These are phyloP conservation scores for Furculomyces boomerangus DNA, from an alignment of 371 early-diverging fungal genomes.

Conservation along the genomic window DNA sequence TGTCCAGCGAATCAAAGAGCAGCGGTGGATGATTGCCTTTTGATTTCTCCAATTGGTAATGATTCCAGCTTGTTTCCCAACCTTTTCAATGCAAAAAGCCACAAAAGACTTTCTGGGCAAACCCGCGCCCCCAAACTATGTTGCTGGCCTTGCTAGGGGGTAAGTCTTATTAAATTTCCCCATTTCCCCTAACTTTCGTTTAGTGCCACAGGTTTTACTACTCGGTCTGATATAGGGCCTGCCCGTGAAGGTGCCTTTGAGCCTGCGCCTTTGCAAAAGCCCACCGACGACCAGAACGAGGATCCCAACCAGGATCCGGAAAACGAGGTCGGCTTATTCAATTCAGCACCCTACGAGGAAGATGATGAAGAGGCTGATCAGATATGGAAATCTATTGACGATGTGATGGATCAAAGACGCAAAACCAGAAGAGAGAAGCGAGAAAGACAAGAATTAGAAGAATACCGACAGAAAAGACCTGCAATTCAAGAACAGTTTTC, in stretches of 20 bases:
- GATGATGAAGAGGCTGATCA: conserved; percentile 95
- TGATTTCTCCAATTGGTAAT: too few species aligned
- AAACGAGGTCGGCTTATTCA: conserved; percentile 82
- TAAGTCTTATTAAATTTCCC: conserved; percentile 5
- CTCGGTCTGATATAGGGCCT: conserved; percentile 94
- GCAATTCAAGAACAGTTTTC: conserved; percentile 80
- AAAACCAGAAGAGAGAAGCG: conserved; percentile 19
- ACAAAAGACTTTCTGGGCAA: conserved; percentile 74
- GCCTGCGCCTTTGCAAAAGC: conserved; percentile 22
- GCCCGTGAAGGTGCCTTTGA: conserved; percentile 70
- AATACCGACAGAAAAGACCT: conserved; percentile 37
- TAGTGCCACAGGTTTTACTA: conserved; percentile 90
- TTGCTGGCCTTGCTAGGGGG: conserved; percentile 92
- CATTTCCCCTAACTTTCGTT: background rate
- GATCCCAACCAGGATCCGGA: conserved; percentile 74
- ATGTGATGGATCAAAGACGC: conserved; percentile 76
- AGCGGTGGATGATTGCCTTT: too few species aligned
- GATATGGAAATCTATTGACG: conserved; percentile 80
- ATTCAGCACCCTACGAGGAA: conserved; percentile 70
- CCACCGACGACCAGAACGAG: conserved; percentile 41
- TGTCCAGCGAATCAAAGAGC: too few species aligned
- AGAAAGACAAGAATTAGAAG: conserved; percentile 18
- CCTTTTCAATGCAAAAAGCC: conserved; percentile 53
- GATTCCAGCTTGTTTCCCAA: too few species aligned
- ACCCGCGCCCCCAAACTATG: conserved; percentile 76